These are phyloP conservation scores for Nigrospora osmanthi DNA, from an alignment of 2,329 filamentous ascomycete genomes.

Conservation along the genomic window DNA sequence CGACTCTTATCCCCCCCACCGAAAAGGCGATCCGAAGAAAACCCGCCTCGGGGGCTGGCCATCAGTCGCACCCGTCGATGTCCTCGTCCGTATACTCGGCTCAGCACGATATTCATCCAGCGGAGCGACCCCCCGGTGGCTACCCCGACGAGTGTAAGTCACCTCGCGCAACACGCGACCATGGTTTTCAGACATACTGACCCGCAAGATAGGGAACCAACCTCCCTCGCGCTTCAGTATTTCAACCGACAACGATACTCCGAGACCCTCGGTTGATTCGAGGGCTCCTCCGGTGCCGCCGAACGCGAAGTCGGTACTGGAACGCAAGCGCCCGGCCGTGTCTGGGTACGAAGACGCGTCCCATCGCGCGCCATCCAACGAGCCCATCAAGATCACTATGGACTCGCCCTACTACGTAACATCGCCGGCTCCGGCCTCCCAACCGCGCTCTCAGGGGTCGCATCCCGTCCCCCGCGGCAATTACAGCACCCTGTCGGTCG, in stretches of 20 bases:
- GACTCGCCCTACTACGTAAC: constrained; percentile 18
- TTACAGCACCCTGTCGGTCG: constrained; percentile 10
- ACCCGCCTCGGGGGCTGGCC: constrained; percentile 18
- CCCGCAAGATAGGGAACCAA: constrained; percentile 16
- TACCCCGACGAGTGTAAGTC: constrained; percentile 27
- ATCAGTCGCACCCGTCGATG: constrained; percentile 22
- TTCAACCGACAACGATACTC: constrained; percentile 25
- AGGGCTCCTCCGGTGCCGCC: constrained; percentile 9
- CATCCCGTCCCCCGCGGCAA: constrained; percentile 7
- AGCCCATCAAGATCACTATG: constrained; percentile 20
- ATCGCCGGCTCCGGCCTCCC: constrained; percentile 2
- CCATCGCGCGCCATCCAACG: constrained; percentile 7
- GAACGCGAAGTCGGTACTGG: constrained; percentile 25
- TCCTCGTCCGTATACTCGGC: constrained; percentile 28
- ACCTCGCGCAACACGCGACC: no score
- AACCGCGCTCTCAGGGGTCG: constrained; percentile 5
- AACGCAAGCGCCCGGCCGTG: constrained; percentile 26
- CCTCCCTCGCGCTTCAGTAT: constrained; percentile 54
- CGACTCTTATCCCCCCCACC: constrained; percentile 16
- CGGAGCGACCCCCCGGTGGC: constrained; percentile 7
- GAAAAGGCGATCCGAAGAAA: constrained; percentile 38
- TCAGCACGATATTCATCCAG: constrained; percentile 14
- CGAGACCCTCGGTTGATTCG: constrained; percentile 4
- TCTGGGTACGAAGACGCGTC: constrained; percentile 15
- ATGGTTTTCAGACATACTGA: no score